phyloP scores from a whole-genome alignment of 331 rosid genomes.

The Cucumis variabilis region DNA sequence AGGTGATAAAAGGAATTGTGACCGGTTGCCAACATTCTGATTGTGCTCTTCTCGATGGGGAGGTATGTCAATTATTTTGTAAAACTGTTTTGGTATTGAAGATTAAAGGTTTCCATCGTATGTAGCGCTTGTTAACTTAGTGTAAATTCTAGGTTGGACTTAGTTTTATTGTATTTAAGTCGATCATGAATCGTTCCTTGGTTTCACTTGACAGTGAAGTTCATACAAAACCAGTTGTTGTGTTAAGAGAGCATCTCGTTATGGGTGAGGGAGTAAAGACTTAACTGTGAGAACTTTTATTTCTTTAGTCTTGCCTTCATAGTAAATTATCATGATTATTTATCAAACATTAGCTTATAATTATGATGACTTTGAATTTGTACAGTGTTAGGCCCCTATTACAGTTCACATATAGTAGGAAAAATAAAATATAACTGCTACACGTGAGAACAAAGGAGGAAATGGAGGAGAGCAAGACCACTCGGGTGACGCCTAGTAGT shows the following conservation, averaged over 20 bases:
- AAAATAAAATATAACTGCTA: no score
- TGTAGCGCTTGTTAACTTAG: not conserved
- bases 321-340: not conserved
- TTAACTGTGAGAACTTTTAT: not conserved
- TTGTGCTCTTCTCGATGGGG: slow-evolving; percentile 88
- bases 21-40: slow-evolving; percentile 91
- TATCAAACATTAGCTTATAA: not conserved
- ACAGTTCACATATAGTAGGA: no score
- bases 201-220: slow-evolving; percentile 13
- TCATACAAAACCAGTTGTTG: not conserved
- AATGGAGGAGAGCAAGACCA: no score
- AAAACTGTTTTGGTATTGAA: not conserved
- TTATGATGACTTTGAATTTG: slow-evolving; percentile 18
- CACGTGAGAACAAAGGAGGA: no score
- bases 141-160: slow-evolving; percentile 13
- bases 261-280: no score
- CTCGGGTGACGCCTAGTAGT: no score
- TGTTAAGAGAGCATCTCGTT: no score
- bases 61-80: slow-evolving; percentile 54
- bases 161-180: not conserved
- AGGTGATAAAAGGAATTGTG: slow-evolving; percentile 94
- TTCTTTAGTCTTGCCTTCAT: not conserved
- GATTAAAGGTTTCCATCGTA: not conserved
- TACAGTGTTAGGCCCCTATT: no score
- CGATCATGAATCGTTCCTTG: not conserved